Evolutionary conservation across 371 early-diverging fungal genomes (phyloP).

Genomic region (Mortierella sp.): DNA sequence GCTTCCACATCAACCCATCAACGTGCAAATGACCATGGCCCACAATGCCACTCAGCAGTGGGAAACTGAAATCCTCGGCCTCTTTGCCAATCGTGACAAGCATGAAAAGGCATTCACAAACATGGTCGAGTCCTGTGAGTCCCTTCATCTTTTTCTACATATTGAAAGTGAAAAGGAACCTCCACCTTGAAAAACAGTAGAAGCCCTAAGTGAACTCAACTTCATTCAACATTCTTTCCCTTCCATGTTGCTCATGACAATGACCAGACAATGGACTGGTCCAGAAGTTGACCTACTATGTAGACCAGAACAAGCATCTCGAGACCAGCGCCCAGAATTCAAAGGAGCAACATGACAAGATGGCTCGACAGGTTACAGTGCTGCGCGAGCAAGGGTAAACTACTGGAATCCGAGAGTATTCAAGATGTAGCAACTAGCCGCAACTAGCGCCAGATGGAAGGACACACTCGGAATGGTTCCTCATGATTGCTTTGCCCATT

Average conservation of each 20-base stretch:
- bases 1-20: not conserved
- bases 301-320: constrained; percentile 50
- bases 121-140: constrained; percentile 55
- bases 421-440: no score
- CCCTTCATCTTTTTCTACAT: not conserved
- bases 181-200: no score
- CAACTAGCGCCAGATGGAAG: no score
- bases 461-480: not conserved
- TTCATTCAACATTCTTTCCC: not conserved
- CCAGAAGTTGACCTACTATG: constrained; percentile 42
- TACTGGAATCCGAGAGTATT: no score
- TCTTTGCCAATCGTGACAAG: constrained; percentile 43
- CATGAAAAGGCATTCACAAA: constrained; percentile 51
- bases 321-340: constrained; percentile 29
- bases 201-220: no score
- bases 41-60: constrained; percentile 39
- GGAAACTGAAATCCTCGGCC: constrained; percentile 47
- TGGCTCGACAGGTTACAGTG: constrained; percentile 46
- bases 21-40: constrained; percentile 27
- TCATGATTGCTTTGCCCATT: not conserved
- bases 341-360: constrained; percentile 48
- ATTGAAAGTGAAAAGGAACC: no score
- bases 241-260: not conserved
- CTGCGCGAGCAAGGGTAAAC: constrained; percentile 50
- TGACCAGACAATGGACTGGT: constrained; percentile 49